Percentiles rank a stretch among this genome's conserved stretches.
Evolutionary conservation across 2,329 filamentous ascomycete species (phyloP).

Genomic region (Sclerotinia spermophila): DNA sequence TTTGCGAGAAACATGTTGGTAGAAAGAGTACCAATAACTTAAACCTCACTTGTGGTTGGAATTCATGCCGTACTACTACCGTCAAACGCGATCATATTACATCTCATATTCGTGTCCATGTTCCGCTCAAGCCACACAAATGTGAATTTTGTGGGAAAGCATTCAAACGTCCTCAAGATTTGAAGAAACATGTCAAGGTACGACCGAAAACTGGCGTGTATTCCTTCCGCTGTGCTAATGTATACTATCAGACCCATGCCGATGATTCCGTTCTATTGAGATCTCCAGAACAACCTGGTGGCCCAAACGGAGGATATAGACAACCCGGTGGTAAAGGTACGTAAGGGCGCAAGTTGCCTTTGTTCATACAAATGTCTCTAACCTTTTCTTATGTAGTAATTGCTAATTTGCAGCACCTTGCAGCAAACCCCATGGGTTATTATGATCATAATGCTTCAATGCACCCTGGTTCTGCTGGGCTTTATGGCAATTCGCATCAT

Average conservation of each 20-base stretch:
- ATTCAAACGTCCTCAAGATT: slow-evolving; percentile 96
- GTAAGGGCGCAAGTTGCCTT: slow-evolving; percentile 30
- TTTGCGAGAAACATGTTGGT: slow-evolving; percentile 96
- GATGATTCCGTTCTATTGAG: slow-evolving; percentile 76
- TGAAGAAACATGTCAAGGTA: slow-evolving; percentile 98
- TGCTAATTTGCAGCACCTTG: slow-evolving; percentile 37
- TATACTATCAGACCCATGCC: slow-evolving; percentile 67
- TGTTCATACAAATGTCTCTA: slow-evolving; percentile 31
- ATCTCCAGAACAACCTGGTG: slow-evolving; percentile 36
- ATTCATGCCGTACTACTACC: slow-evolving; percentile 89
- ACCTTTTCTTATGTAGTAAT: slow-evolving; percentile 31
- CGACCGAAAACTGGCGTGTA: slow-evolving; percentile 19
- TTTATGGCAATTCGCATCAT: slow-evolving; percentile 53
- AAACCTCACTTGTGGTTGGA: slow-evolving; percentile 96
- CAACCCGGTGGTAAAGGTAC: slow-evolving; percentile 42
- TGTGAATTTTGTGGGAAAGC: slow-evolving; percentile 98
- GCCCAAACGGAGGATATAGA: slow-evolving; percentile 46
- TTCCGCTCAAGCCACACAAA: slow-evolving; percentile 98
- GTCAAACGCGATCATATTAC: slow-evolving; percentile 99
- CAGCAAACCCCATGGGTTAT: slow-evolving; percentile 42
- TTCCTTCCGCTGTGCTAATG: slow-evolving; percentile 5
- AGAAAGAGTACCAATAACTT: slow-evolving; percentile 99
- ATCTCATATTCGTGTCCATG: slow-evolving; percentile 96
- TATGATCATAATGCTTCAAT: slow-evolving; percentile 63
- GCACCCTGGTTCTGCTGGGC: slow-evolving; percentile 48